Evolutionary conservation across 768 basidiomycete species (phyloP).

Genomic region (Plicaturopsis crispa): DNA sequence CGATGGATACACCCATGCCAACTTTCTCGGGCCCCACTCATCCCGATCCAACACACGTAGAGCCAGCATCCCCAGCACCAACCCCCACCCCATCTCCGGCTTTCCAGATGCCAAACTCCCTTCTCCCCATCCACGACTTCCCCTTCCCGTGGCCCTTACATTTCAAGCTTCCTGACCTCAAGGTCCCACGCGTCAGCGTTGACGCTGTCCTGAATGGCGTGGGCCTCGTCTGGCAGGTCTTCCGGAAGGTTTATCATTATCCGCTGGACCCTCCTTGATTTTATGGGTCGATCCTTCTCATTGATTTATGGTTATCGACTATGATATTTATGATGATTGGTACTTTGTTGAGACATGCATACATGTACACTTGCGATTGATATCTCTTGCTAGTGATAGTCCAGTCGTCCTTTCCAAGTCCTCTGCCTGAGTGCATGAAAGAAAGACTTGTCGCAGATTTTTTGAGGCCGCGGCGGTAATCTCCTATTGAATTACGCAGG

Average conservation of each 20-base stretch:
- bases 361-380: too few relatives aligned
- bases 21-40: not conserved
- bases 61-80: conserved; percentile 6
- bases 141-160: conserved; percentile 23
- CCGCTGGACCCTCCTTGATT: conserved; percentile 24
- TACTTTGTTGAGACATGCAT: too few relatives aligned
- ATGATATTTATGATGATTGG: too few relatives aligned
- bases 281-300: too few relatives aligned
- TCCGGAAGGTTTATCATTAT: conserved; percentile 24
- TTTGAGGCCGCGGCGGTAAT: too few relatives aligned
- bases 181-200: conserved; percentile 13
- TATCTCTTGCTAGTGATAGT: too few relatives aligned
- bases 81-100: not conserved
- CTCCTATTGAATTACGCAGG: too few relatives aligned
- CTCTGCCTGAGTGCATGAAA: too few relatives aligned
- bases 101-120: conserved; percentile 6
- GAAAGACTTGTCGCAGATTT: too few relatives aligned
- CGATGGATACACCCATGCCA: conserved; percentile 6
- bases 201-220: conserved; percentile 20
- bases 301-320: too few relatives aligned
- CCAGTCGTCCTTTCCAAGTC: too few relatives aligned
- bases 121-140: conserved; percentile 10
- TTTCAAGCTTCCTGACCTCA: conserved; percentile 16
- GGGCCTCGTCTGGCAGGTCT: conserved; percentile 18
- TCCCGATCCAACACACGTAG: conserved; percentile 4